Conservation (phyloP, 225 moss, liverwort and hornwort species). For the Anthoceros angustus region DNA sequence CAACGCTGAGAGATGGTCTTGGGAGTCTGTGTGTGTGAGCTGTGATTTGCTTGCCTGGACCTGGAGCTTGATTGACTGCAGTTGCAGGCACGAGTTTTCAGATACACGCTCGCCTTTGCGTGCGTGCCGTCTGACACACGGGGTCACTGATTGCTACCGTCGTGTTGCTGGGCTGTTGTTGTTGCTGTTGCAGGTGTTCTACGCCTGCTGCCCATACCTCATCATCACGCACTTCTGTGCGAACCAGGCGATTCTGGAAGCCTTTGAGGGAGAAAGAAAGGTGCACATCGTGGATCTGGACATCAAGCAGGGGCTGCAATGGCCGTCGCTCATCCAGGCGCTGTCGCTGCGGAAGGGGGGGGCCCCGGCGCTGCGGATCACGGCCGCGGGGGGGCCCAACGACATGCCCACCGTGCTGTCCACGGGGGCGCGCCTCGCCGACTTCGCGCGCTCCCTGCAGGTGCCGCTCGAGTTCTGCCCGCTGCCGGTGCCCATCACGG, state of each 20-base stretch:
- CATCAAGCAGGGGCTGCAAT: conserved; percentile 28
- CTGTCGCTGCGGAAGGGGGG: conserved; percentile 15
- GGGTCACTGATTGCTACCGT: not conserved
- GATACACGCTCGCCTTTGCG: too few relatives aligned
- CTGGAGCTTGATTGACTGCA: too few relatives aligned
- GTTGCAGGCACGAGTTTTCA: too few relatives aligned
- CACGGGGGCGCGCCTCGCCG: conserved; percentile 17
- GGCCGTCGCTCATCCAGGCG: conserved; percentile 28
- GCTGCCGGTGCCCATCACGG: conserved; percentile 11
- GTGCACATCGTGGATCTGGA: conserved; percentile 32
- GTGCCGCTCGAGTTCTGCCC: conserved; percentile 20
- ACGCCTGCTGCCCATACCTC: conserved; percentile 20
- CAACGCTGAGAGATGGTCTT: not conserved
- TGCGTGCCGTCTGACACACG: too few relatives aligned
- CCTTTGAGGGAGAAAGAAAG: conserved; percentile 27
- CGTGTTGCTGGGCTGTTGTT: not conserved
- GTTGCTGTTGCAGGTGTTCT: conserved; percentile 18
- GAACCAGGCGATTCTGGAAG: conserved; percentile 26
- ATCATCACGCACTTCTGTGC: conserved; percentile 27
- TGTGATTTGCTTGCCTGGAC: not conserved
- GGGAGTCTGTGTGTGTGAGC: not conserved
- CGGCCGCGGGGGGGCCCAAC: too few relatives aligned
- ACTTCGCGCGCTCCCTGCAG: conserved; percentile 19
- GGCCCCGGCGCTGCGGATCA: conserved; percentile 14
- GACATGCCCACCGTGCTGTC: conserved; percentile 11